A percentile compares a stretch with the other conserved stretches of the same genome.
phyloP scores from a whole-genome alignment of 805 yeast species.

The Teunomyces tritomae region DNA sequence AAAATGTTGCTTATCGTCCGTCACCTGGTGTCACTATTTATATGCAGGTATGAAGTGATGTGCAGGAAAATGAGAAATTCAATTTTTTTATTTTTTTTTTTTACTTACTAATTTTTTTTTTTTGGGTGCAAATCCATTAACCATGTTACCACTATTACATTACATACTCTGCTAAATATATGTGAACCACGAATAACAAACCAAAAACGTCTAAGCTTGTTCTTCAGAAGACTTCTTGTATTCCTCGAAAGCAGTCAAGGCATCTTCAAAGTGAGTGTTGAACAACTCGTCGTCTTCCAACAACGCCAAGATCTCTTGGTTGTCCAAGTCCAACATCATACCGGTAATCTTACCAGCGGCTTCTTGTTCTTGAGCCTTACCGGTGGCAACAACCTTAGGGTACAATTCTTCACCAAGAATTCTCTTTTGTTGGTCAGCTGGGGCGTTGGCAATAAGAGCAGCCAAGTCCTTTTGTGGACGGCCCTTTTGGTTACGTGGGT shows the following conservation, averaged over 20 bases:
- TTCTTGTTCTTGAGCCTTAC: slow-evolving; percentile 85
- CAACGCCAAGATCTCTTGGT: slow-evolving; percentile 82
- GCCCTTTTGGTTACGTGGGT: slow-evolving; percentile 40
- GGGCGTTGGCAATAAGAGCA: slow-evolving; percentile 59
- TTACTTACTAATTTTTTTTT: too few relatives aligned
- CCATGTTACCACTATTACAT: slow-evolving; percentile 19
- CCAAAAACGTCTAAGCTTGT: slow-evolving; percentile 13
- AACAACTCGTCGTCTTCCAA: slow-evolving; percentile 88
- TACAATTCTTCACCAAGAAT: slow-evolving; percentile 96
- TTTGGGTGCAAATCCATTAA: slow-evolving; percentile 23
- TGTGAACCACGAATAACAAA: slow-evolving; percentile 12
- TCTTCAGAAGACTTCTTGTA: slow-evolving; percentile 61
- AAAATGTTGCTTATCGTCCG: neutral
- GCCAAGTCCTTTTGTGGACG: slow-evolving; percentile 54
- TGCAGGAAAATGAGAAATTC: neutral
- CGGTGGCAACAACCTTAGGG: slow-evolving; percentile 84
- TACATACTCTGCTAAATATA: slow-evolving; percentile 18
- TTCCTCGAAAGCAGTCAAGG: slow-evolving; percentile 89
- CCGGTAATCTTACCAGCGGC: slow-evolving; percentile 99
- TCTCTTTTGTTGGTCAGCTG: slow-evolving; percentile 94
- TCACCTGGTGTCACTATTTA: neutral
- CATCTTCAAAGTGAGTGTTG: slow-evolving; percentile 90
- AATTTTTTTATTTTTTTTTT: slow-evolving; percentile 10
- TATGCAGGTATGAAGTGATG: neutral
- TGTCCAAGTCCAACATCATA: slow-evolving; percentile 95